Evolutionary conservation across 78 protist genomes (phyloP), one percentile per base, ranked within the genome.

Genomic region (Bodo saltans): DNA sequence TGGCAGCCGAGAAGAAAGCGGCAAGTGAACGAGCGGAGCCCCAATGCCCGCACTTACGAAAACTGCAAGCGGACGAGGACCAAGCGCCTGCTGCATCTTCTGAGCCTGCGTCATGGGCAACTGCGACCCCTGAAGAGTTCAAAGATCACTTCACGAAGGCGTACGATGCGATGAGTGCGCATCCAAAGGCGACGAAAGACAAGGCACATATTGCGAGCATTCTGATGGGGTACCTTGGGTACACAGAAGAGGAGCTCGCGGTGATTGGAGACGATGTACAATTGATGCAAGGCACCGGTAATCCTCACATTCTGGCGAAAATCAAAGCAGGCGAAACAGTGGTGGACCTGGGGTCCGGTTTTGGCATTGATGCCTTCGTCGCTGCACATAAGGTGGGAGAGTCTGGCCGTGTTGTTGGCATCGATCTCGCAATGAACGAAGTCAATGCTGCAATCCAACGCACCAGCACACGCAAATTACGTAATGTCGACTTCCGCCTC

Each of bases 341-440:
- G 39, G 41, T 83, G 26, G 85, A 83, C 78, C 78, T 83, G 30
- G 85, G 85, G 38, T 25, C 41, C 47, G 85, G 85, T 34, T 12
- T 60, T 34, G 85, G 85, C 68, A 71, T 71, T 17, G 85, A 83
- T 17, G 71, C 72, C 29, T 83, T 83, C n/a, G 42, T 83, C 30
- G 74, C 85, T 17, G 67, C 85, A 4, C 3, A 21, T 38, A 21
- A 30, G 23, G 78, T 74, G 23, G 85, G 85, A 26, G 71, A 21
- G 33, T 21, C 23, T 42, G 85, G 85, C 37, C 3, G 17, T 3
- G 85, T 83, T 83, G 11, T 83, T 12, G 85, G 85, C 28, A 3
- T 83, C 42, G 85, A 83, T 17, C 33, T 83, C 40, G 27, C 85
- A 3, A 38, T 35, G 35, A 83, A 28, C 39, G 52, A 67, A 12